Percentiles rank a stretch among this genome's conserved stretches.
Evolutionary conservation across 495 filamentous ascomycete species (phyloP).

Genomic region (Podospora pseudopauciseta): DNA sequence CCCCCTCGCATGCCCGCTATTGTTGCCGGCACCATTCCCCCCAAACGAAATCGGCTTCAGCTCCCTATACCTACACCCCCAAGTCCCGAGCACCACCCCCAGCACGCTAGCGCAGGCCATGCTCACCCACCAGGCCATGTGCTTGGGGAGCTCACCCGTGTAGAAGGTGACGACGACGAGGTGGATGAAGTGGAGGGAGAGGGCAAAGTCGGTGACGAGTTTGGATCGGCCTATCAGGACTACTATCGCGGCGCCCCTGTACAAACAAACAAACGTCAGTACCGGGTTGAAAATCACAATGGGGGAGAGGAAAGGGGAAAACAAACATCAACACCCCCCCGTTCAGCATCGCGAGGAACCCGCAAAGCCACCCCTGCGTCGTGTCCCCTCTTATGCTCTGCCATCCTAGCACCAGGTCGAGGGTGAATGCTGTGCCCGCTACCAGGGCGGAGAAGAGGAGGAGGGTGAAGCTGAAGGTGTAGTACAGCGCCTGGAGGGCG

Average conservation of each 20-base stretch:
- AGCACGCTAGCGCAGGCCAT: constrained; percentile 64
- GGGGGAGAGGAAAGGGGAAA: constrained; percentile 10
- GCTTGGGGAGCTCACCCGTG: constrained; percentile 64
- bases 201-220: constrained; percentile 86
- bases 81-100: constrained; percentile 74
- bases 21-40: constrained; percentile 39
- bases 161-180: constrained; percentile 75
- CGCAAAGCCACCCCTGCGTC: constrained; percentile 86
- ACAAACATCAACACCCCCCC: constrained; percentile 69
- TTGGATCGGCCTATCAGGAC: constrained; percentile 81
- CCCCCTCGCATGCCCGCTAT: background rate
- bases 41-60: constrained; percentile 86
- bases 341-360: constrained; percentile 80
- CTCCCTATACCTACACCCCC: constrained; percentile 88
- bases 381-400: constrained; percentile 80
- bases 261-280: too few relatives aligned
- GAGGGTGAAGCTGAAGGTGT: constrained; percentile 66
- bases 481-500: constrained; percentile 80
- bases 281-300: background rate
- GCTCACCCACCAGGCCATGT: constrained; percentile 83
- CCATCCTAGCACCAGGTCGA: constrained; percentile 78
- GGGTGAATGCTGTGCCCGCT: constrained; percentile 65
- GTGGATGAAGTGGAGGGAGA: constrained; percentile 85
- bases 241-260: constrained; percentile 71
- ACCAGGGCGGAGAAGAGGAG: constrained; percentile 88